phyloP scores from a whole-genome alignment of 306 rosid species.

The Cicer chorassanicum region DNA sequence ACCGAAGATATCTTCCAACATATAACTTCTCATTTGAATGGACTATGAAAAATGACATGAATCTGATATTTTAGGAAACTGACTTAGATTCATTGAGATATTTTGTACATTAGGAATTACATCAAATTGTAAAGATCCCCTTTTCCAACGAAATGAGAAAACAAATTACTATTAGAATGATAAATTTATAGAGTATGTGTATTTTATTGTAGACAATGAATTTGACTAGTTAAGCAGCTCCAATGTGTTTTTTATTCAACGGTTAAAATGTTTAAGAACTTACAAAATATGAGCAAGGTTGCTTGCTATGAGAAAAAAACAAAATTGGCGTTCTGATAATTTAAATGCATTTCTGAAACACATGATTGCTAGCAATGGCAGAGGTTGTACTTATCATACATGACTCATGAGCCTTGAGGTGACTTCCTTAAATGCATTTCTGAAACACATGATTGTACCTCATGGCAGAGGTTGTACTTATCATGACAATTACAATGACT shows the following conservation, averaged over 20 bases:
- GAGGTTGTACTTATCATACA: neutral
- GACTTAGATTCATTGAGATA: conserved; percentile 15
- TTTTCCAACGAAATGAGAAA: neutral
- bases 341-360: neutral
- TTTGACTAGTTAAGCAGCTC: neutral
- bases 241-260: neutral
- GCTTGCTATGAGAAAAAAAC: neutral
- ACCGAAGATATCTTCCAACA: neutral
- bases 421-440: neutral
- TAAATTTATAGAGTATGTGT: neutral
- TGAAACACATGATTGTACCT: neutral
- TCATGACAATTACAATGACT: neutral
- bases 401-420: neutral
- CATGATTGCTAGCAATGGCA: neutral
- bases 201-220: neutral
- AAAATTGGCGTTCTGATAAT: conserved; percentile 7
- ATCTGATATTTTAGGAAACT: neutral
- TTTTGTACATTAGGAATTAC: conserved; percentile 7
- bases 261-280: neutral
- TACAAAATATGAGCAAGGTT: neutral
- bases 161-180: neutral
- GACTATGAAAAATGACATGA: neutral
- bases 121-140: neutral
- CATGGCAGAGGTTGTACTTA: neutral
- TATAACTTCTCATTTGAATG: neutral